A percentile compares a stretch with the other conserved stretches of the same genome.
Conservation (phyloP, 805 yeast species). For the Wickerhamomyces ciferrii region DNA sequence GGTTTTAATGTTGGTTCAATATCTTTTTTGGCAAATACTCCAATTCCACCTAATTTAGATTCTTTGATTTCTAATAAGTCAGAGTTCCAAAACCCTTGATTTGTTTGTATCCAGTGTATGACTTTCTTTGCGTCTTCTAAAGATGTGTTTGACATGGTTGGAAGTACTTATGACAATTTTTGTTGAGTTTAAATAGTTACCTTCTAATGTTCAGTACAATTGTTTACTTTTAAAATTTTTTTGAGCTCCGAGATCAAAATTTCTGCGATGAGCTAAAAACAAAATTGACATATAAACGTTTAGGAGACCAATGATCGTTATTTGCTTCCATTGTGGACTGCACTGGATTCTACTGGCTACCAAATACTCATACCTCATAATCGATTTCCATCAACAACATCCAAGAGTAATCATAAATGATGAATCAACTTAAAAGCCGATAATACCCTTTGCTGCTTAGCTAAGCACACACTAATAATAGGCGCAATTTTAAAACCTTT, state of each 20-base stretch:
- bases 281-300: no score
- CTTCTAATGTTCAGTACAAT: no score
- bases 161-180: no score
- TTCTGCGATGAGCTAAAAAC: neutral
- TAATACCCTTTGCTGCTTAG: no score
- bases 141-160: slow-evolving; percentile 27
- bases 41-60: slow-evolving; percentile 62
- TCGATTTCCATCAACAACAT: no score
- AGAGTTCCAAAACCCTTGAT: slow-evolving; percentile 50
- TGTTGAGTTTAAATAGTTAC: neutral
- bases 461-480: neutral
- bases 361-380: no score
- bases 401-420: no score
- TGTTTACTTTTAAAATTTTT: neutral
- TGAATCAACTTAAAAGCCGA: no score
- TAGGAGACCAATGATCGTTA: no score
- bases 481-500: no score
- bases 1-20: slow-evolving; percentile 26
- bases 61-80: slow-evolving; percentile 35
- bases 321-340: no score
- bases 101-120: slow-evolving; percentile 45
- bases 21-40: slow-evolving; percentile 56
- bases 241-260: neutral
- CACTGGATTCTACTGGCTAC: no score
- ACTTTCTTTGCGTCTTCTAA: slow-evolving; percentile 16